Conservation (phyloP, 352 stramenopile species). For the Ophiocytium majus region DNA sequence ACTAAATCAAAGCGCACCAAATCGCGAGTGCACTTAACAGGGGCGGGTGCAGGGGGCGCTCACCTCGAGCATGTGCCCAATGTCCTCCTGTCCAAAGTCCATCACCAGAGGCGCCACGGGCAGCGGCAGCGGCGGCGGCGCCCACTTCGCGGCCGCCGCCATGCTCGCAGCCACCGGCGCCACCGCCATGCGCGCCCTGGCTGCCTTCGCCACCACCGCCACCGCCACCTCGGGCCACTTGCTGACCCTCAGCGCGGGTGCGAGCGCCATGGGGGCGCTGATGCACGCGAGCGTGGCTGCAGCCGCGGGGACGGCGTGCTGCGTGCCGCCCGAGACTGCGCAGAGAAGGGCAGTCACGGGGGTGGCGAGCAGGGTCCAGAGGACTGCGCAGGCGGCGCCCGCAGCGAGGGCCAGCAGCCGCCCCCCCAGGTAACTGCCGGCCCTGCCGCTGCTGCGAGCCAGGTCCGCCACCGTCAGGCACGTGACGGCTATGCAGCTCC, state of each 20-base stretch:
- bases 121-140: slow-evolving; percentile 15
- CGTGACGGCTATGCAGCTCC: slow-evolving; percentile 4
- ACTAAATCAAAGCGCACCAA: too few species aligned
- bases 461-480: not conserved
- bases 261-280: not conserved
- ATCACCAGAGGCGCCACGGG: slow-evolving; percentile 18
- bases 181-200: not conserved
- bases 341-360: too few species aligned
- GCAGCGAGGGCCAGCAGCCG: not conserved
- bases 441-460: not conserved
- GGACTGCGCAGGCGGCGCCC: not conserved
- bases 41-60: too few species aligned
- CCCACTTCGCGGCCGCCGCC: not conserved
- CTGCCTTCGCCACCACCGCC: not conserved
- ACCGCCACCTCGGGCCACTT: not conserved
- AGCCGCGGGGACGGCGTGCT: not conserved
- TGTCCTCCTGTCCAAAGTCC: not conserved
- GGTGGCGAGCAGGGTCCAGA: not conserved
- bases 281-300: not conserved
- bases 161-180: not conserved
- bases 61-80: slow-evolving; percentile 19
- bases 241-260: not conserved
- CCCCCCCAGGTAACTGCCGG: not conserved
- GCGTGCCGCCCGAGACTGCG: too few species aligned
- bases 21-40: too few species aligned